phyloP scores from a whole-genome alignment of 2,329 filamentous ascomycete species.

The Aspergillus hiratsukae region DNA sequence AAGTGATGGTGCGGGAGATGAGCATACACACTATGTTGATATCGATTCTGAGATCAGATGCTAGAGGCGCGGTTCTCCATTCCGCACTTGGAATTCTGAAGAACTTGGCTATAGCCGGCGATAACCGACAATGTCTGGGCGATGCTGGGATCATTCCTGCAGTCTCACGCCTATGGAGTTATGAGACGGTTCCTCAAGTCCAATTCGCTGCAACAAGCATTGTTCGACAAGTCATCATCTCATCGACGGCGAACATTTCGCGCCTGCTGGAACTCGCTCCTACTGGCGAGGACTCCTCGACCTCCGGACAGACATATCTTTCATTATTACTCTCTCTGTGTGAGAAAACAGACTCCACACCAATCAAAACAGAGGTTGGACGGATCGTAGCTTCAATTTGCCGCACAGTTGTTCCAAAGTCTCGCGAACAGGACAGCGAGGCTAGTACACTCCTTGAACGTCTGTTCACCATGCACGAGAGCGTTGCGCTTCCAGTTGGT shows the following conservation, averaged over 20 bases:
- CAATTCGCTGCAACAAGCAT: constrained; percentile 42
- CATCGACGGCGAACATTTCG: constrained; percentile 35
- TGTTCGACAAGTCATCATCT: constrained; percentile 35
- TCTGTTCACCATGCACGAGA: constrained; percentile 33
- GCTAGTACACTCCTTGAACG: constrained; percentile 24
- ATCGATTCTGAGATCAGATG: constrained; percentile 34
- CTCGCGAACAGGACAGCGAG: constrained; percentile 19
- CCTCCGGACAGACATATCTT: constrained; percentile 33
- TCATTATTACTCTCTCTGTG: constrained; percentile 41
- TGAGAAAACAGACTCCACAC: constrained; percentile 38
- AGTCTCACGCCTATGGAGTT: constrained; percentile 36
- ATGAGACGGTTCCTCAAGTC: constrained; percentile 42
- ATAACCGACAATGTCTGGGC: constrained; percentile 38
- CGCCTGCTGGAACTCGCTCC: constrained; percentile 32
- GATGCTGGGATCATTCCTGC: constrained; percentile 37
- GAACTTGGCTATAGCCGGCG: constrained; percentile 43
- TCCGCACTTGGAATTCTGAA: constrained; percentile 45
- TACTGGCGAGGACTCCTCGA: constrained; percentile 24
- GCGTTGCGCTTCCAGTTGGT: constrained; percentile 37
- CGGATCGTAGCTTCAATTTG: constrained; percentile 44
- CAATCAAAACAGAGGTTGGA: constrained; percentile 46
- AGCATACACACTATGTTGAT: constrained; percentile 40
- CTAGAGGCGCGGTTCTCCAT: constrained; percentile 40
- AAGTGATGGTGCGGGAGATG: constrained; percentile 36
- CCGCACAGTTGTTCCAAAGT: constrained; percentile 32